These are phyloP conservation scores for Rhodamnia argentea DNA, from an alignment of 345 rosid species.

Conservation along the genomic window DNA sequence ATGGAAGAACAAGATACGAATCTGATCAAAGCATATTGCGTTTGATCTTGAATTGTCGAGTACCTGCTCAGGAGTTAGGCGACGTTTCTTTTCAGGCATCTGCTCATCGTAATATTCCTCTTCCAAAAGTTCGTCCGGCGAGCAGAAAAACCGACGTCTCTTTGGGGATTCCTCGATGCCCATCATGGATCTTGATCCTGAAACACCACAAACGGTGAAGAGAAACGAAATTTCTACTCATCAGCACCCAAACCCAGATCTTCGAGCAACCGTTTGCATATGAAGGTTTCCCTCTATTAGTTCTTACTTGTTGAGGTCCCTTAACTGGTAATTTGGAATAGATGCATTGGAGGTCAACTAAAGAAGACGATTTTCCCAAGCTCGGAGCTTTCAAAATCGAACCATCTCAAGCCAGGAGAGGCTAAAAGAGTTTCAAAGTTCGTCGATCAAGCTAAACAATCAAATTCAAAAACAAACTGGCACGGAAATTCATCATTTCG, in stretches of 20 bases:
- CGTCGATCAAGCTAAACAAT: neutral
- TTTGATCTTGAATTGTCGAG: neutral
- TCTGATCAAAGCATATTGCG: neutral
- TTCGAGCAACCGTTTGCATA: neutral
- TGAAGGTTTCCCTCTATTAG: neutral
- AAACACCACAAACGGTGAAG: neutral
- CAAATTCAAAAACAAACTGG: neutral
- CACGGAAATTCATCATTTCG: neutral
- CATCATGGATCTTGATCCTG: constrained; percentile 48
- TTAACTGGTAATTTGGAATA: neutral
- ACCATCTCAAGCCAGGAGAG: neutral
- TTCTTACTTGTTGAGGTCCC: neutral
- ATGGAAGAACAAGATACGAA: neutral
- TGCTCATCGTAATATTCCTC: constrained; percentile 79
- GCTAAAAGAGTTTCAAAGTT: neutral
- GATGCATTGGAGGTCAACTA: neutral
- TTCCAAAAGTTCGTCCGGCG: constrained; percentile 57
- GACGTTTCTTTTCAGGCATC: constrained; percentile 76
- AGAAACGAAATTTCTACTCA: neutral
- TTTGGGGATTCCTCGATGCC: constrained; percentile 56
- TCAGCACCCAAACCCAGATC: neutral
- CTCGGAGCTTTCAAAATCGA: neutral
- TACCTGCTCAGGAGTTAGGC: constrained; percentile 41
- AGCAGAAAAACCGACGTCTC: constrained; percentile 64
- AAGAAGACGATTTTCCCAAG: neutral